Evolutionary conservation across 179 eudicot genomes (phyloP).

Genomic region (Spergularia azorica): DNA sequence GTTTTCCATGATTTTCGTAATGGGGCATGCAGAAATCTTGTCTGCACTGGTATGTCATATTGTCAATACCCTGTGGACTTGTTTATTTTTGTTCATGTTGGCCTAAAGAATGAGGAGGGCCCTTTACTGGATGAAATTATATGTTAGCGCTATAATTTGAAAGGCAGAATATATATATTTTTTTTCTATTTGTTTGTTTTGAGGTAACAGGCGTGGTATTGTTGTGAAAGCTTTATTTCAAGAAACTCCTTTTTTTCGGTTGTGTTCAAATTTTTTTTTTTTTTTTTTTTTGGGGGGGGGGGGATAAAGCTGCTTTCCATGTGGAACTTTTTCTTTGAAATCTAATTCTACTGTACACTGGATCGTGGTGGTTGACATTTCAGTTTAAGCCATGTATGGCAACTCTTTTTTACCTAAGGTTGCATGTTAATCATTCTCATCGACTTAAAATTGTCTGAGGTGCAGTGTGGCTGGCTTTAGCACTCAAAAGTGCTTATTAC

Average conservation of each 20-base stretch:
- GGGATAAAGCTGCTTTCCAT: too few species aligned
- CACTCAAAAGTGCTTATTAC: neutral
- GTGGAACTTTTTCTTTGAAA: too few species aligned
- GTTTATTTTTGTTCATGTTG: neutral
- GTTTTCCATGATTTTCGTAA: conserved; percentile 88
- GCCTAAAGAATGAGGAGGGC: neutral
- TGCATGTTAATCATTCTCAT: neutral
- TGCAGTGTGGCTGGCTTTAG: conserved; percentile 1
- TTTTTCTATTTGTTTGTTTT: too few species aligned
- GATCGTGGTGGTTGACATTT: neutral
- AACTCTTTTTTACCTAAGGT: neutral
- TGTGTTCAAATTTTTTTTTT: too few species aligned
- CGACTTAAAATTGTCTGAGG: neutral
- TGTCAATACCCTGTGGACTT: neutral
- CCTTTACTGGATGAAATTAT: neutral
- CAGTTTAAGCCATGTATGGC: neutral
- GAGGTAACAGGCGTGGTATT: neutral
- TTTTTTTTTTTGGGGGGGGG: too few species aligned
- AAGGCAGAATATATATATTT: too few species aligned
- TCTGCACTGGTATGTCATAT: conserved; percentile 65
- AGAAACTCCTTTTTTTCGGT: neutral
- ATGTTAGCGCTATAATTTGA: neutral
- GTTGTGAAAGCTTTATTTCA: neutral
- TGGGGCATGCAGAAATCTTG: conserved; percentile 89
- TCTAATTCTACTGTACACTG: neutral